Conservation (phyloP, 306 rosid species). For the Prunus armeniaca region DNA sequence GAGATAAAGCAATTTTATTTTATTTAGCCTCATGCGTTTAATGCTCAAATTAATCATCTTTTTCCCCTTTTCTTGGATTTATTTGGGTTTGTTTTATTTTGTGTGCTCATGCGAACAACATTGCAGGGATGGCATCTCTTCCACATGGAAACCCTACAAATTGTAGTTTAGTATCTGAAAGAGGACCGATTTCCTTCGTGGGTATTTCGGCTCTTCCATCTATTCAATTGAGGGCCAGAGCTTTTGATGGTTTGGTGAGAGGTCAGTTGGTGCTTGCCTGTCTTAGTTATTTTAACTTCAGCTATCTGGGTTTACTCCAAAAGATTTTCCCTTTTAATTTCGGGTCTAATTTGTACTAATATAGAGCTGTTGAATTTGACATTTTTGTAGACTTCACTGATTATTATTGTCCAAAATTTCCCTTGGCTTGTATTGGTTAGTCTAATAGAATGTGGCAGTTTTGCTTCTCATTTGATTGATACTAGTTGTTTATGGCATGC, state of each 20-base stretch:
- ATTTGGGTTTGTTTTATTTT: not conserved
- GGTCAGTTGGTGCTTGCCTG: constrained; percentile 39
- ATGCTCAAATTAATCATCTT: not conserved
- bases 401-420: not conserved
- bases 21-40: not conserved
- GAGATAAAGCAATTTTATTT: not conserved
- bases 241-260: constrained; percentile 34
- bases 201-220: constrained; percentile 49
- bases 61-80: not conserved
- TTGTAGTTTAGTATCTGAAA: constrained; percentile 38
- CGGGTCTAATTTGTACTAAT: not conserved
- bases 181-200: constrained; percentile 27
- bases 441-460: not conserved
- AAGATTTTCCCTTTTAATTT: not conserved
- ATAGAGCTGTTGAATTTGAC: not conserved
- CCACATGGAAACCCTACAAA: constrained; percentile 29
- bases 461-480: not conserved
- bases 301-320: not conserved
- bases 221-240: constrained; percentile 27
- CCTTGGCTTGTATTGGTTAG: not conserved
- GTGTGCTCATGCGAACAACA: constrained; percentile 11
- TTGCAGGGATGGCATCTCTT: constrained; percentile 48
- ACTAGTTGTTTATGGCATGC: not conserved
- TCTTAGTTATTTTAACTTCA: constrained; percentile 8
- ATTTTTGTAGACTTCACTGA: not conserved